Base-by-base conservation (phyloP, 179 eudicot species). In the Beta corolliflora region DNA sequence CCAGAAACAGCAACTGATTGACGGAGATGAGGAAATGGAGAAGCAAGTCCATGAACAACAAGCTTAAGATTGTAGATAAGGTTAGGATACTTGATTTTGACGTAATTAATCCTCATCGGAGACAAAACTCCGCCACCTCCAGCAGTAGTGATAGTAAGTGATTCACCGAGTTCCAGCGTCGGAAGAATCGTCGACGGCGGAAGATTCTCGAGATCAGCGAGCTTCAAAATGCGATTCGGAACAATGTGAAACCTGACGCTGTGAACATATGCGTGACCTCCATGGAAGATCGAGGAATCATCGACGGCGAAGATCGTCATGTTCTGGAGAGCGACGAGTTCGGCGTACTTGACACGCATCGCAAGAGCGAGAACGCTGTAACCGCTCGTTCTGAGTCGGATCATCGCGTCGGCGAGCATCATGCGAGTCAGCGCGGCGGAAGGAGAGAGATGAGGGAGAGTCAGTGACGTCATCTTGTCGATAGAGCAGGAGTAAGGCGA, bases 291-390 rank as follows among this genome's bases (percentile, higher is more conserved):
- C 46, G 89, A 45, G 3, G 66, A 77, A 44, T 94, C 94, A 31
- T 92, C 91, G 6, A 94, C 80, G 0, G 97, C 98, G 82, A 94
- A 92, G 15, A 92, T 80, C 19, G 98, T 94, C 90, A 91, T 84
- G 77, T 86, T 80, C 4, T 82, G 71, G 0, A 92, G 88, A 1
- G 82, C 77, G 52, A 84, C 69, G 5, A 94, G 85, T 71, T 91
- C 93, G 1, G 88, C 76, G 52, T 77, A 86, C 88, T 85, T 94
- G 31, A 90, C 71, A 45, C 87, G 81, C 19, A 94, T 71, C 0
- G 93, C 90, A 11, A 94, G 72, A 0, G 95, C 88, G 9, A 90
- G 88, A 0, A 92, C 71, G 25, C 92, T 86, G 87, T 86, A 92
- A 1, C 94, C 95, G 48, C 87, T 75, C 11, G 85, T 79, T 5